Evolutionary conservation across 1,284 basidiomycete species (phyloP), one percentile per base, ranked within the genome.

Genomic region (Pseudozyma pruni): DNA sequence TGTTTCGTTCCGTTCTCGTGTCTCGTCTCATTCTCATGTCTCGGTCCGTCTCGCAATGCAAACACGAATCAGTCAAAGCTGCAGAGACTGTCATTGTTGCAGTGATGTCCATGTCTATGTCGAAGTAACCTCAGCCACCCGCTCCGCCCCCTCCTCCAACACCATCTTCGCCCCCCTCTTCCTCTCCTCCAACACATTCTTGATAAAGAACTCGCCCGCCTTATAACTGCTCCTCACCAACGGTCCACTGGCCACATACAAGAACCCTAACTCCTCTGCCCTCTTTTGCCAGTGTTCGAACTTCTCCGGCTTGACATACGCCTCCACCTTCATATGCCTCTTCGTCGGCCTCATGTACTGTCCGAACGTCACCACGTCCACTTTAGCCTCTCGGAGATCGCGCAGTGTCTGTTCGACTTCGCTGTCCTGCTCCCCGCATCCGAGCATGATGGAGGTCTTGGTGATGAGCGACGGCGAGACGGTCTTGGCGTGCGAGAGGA

Each of bases 261-360:
- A 82, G 87, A 99, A 99, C 34, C 95, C 94, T 86, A 97, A 89
- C 60, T 89, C 88, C 80, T 98, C 92, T 11, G 96, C 95, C 14
- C 91, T 86, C 74, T 88, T 85, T 83, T 91, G 93, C 95, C 95
- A 99, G 59, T 87, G 85, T 56, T 92, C 90, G 78, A 98, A 99
- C 83, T 97, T 94, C 2, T 89, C 88, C 0, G 96, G 96, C 64
- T 91, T 88, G 16, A 98, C 93, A 79, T 99, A 99, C 20, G 92
- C 90, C 73, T 93, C 90, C 8, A 99, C 96, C 84, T 98, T 98
- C 96, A 99, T 98, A 84, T 98, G 96, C 31, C 90, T 87, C 84
- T 98, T 98, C 2, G 96, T 98, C 1, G 96, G 96, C 41, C 96
- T 90, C 96, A 99, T 98, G 84, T 99, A 99, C 85, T 99, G 96